Evolutionary conservation across 192 early-diverging fungal genomes (phyloP).

Genomic region (Coemansia sp.): DNA sequence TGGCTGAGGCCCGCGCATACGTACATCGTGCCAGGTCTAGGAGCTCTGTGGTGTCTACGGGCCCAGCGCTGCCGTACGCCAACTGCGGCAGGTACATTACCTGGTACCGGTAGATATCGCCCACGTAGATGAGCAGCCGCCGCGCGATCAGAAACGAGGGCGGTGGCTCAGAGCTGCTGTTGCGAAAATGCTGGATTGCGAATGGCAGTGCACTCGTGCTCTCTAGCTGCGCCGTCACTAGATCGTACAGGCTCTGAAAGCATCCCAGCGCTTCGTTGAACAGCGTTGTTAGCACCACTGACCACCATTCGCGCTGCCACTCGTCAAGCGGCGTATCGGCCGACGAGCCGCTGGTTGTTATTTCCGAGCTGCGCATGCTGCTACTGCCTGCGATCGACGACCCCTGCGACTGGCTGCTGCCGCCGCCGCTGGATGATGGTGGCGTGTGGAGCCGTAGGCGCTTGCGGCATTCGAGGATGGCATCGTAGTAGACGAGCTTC

Average conservation of each 20-base stretch:
- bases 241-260: constrained; percentile 30
- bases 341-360: constrained; percentile 12
- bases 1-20: constrained; percentile 33
- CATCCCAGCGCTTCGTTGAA: constrained; percentile 48
- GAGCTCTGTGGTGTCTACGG: constrained; percentile 10
- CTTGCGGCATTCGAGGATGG: constrained; percentile 47
- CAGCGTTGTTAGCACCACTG: constrained; percentile 26
- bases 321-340: constrained; percentile 18
- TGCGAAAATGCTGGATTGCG: constrained; percentile 4
- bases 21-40: constrained; percentile 29
- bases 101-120: constrained; percentile 53
- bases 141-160: constrained; percentile 25
- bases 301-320: constrained; percentile 49
- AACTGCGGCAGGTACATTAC: constrained; percentile 43
- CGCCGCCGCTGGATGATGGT: background rate
- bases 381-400: constrained; percentile 33
- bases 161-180: constrained; percentile 1
- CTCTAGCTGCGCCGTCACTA: constrained; percentile 10
- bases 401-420: constrained; percentile 22
- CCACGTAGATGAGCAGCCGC: constrained; percentile 29
- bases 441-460: constrained; percentile 37
- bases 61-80: constrained; percentile 11
- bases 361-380: constrained; percentile 18
- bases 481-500: constrained; percentile 40
- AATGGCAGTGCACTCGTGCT: background rate